These are phyloP conservation scores for Penicillium riverlandense DNA, from an alignment of 495 filamentous ascomycete species.

Conservation along the genomic window DNA sequence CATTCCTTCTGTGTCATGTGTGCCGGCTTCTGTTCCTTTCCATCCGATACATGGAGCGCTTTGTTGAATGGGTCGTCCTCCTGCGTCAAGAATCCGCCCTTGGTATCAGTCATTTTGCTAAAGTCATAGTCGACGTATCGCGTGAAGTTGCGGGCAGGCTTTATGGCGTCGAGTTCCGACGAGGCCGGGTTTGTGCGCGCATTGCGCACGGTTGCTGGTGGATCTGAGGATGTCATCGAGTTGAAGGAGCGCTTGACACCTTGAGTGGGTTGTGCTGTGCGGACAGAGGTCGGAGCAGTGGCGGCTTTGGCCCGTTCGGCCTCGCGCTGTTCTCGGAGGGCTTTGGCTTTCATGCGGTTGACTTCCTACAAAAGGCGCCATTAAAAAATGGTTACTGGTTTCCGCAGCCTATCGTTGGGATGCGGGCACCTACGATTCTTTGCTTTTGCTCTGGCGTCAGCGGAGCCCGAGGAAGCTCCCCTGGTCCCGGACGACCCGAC, in stretches of 20 bases:
- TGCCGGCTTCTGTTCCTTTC: conserved; percentile 62
- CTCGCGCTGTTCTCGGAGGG: conserved; percentile 64
- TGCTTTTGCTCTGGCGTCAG: conserved; percentile 70
- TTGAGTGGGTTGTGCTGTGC: conserved; percentile 18
- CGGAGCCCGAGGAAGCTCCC: conserved; percentile 41
- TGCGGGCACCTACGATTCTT: conserved; percentile 49
- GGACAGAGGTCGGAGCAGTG: conserved; percentile 8
- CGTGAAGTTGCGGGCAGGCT: conserved; percentile 70
- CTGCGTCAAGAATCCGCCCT: conserved; percentile 81
- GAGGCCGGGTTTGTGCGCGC: conserved; percentile 35
- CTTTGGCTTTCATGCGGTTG: conserved; percentile 87
- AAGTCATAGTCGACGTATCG: conserved; percentile 98
- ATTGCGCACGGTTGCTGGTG: conserved; percentile 62
- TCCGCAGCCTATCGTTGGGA: neutral
- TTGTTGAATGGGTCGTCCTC: conserved; percentile 90
- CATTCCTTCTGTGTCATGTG: conserved; percentile 91
- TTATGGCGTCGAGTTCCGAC: conserved; percentile 48
- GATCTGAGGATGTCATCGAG: conserved; percentile 52
- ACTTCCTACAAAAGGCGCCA: conserved; percentile 56
- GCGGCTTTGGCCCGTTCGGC: conserved; percentile 38
- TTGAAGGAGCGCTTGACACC: conserved; percentile 57
- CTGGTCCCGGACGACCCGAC: conserved; percentile 24
- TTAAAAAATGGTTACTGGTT: conserved; percentile 1
- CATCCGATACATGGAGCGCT: conserved; percentile 52
- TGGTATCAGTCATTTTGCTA: conserved; percentile 94